Base-by-base conservation (phyloP, 768 basidiomycete genomes). In the Lactarius sanguifluus region DNA sequence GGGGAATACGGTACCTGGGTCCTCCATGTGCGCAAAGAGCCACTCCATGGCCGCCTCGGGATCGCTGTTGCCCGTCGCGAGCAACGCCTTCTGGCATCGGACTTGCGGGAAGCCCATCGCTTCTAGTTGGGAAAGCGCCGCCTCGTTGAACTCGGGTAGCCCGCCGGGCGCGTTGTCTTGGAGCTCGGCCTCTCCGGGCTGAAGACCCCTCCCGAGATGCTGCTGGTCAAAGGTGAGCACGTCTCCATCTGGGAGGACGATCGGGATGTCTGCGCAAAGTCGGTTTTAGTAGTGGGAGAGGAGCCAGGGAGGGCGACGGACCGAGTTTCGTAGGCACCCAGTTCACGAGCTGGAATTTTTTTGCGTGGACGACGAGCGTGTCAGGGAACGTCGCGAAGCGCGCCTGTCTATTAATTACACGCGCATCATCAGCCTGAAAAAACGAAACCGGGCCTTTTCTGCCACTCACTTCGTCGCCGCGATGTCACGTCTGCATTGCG, bases 301-400 rank as follows among this genome's bases (percentile, higher is more conserved):
- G 50, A 28, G 40, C 12, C 0, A 52, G 25, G 16, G 32, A 20
- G 12, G 43, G 4, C 18, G 38, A 52, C 86, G 20, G 68, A 94
- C 94, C 93, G 34, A 98, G 82, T 77, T 99, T 99, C 3, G 89
- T 83, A 0, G 97, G 97, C 1, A 99, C 93, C 97, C 97, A 98
- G 71, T 94, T 94, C 50, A 94, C 89, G 5, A 96, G 83, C 76
- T 95, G 92, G 80, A 97, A 98, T 72, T 96, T 96, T 74, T 91
- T 92, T 52, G 94, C 89, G 69, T 97, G 96, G 1, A 99, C 76
- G 9, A 96, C 87, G 0, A 98, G 82, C 1, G 94, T 86, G 13
- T 94, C 84, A 0, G 97, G 97, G 81, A 96, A 93, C 1, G 91
- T 90, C 0, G 91, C 84, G 71, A 98, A 91, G 36, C 83, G 85